These are phyloP conservation scores for Panaeolus cyanescens DNA, from an alignment of 768 basidiomycete genomes.

Conservation along the genomic window DNA sequence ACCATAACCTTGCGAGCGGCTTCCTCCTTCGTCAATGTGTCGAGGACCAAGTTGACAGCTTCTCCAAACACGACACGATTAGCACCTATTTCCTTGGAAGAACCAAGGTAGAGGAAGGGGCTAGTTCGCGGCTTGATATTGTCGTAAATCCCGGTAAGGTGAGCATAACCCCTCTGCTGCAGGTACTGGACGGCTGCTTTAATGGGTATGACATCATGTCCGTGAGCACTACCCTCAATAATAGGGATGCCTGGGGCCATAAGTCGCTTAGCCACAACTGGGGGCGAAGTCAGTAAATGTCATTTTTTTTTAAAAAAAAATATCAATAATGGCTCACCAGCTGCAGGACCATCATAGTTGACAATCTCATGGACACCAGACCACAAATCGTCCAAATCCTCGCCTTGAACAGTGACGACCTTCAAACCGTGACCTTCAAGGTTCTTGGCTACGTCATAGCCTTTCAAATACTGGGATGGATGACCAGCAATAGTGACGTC, in stretches of 20 bases:
- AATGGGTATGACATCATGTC: constrained; percentile 85
- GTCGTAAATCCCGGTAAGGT: constrained; percentile 55
- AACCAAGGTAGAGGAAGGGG: constrained; percentile 68
- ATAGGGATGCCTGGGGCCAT: constrained; percentile 74
- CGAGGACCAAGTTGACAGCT: constrained; percentile 78
- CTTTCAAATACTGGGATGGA: constrained; percentile 83
- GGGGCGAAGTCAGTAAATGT: neutral
- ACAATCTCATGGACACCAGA: constrained; percentile 57
- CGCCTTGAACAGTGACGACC: constrained; percentile 72
- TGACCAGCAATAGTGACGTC: constrained; percentile 93
- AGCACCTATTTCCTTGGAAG: constrained; percentile 73
- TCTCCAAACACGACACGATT: constrained; percentile 87
- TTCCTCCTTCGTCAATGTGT: constrained; percentile 74
- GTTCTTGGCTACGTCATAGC: constrained; percentile 71
- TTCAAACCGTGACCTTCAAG: constrained; percentile 82
- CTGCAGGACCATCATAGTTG: constrained; percentile 72
- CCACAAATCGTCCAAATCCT: constrained; percentile 82
- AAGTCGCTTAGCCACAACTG: constrained; percentile 68
- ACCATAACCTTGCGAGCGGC: constrained; percentile 81
- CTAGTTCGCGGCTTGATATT: constrained; percentile 60
- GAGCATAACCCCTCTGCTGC: constrained; percentile 56
- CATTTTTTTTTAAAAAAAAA: neutral
- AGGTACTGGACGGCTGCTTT: constrained; percentile 81
- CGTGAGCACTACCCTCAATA: constrained; percentile 79
- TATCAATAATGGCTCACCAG: constrained; percentile 42